Percentiles rank a stretch among this genome's conserved stretches.
Evolutionary conservation across 768 basidiomycete species (phyloP).

Genomic region (Phlegmacium glaucopus): DNA sequence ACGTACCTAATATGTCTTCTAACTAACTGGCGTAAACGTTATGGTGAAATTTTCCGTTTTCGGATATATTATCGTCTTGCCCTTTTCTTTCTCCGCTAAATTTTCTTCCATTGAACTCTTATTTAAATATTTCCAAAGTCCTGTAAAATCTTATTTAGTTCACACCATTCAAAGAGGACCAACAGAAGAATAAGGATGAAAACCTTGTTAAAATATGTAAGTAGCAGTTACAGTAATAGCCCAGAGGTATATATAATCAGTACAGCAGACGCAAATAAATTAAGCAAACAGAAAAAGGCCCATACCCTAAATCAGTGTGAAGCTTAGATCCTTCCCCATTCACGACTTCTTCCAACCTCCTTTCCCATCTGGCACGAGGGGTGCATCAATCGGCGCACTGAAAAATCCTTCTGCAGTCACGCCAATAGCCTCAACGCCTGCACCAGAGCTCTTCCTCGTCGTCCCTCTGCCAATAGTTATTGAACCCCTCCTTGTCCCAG

Average conservation of each 20-base stretch:
- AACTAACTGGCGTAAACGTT: too few relatives aligned
- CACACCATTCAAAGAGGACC: too few relatives aligned
- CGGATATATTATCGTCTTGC: too few relatives aligned
- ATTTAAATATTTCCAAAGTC: too few relatives aligned
- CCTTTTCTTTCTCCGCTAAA: too few relatives aligned
- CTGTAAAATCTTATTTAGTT: too few relatives aligned
- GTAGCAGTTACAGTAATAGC: background rate
- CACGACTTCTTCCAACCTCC: background rate
- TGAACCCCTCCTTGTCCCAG: conserved; percentile 44
- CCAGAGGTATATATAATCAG: background rate
- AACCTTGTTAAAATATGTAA: too few relatives aligned
- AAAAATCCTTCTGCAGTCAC: conserved; percentile 82
- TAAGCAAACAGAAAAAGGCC: background rate
- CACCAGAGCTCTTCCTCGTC: conserved; percentile 59
- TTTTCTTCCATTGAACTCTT: too few relatives aligned
- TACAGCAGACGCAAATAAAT: background rate
- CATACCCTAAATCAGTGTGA: background rate
- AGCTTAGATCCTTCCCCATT: background rate
- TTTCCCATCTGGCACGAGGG: conserved; percentile 25
- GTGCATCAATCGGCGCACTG: conserved; percentile 43
- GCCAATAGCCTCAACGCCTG: conserved; percentile 72
- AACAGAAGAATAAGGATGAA: too few relatives aligned
- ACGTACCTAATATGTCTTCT: too few relatives aligned
- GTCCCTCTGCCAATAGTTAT: conserved; percentile 64
- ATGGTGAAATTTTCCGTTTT: too few relatives aligned